Conservation (phyloP, 1,284 basidiomycete species). For the Leccinum pachyderme region DNA sequence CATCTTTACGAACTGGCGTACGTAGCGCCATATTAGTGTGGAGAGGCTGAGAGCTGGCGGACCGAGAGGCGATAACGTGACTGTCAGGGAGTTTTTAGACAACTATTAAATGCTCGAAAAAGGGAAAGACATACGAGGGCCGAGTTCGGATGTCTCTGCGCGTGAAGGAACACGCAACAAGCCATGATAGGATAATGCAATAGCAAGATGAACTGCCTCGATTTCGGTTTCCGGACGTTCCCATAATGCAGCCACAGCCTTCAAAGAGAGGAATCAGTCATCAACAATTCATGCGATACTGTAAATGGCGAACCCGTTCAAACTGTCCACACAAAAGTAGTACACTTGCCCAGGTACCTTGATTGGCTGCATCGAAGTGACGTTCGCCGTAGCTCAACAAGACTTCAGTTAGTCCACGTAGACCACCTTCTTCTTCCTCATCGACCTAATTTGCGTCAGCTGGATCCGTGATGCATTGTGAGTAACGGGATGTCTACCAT, state of each 20-base stretch:
- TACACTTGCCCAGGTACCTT: slow-evolving; percentile 86
- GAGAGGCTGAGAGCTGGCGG: slow-evolving; percentile 79
- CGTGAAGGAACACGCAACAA: slow-evolving; percentile 80
- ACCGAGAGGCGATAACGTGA: slow-evolving; percentile 61
- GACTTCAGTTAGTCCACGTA: slow-evolving; percentile 78
- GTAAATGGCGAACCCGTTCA: slow-evolving; percentile 64
- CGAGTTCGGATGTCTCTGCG: slow-evolving; percentile 80
- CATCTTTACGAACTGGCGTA: slow-evolving; percentile 87
- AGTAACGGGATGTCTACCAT: slow-evolving; percentile 49
- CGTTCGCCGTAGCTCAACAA: slow-evolving; percentile 86
- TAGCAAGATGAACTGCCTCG: slow-evolving; percentile 93
- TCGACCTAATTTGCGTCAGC: slow-evolving; percentile 48
- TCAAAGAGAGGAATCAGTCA: background rate
- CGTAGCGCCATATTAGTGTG: slow-evolving; percentile 89
- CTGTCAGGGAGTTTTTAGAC: slow-evolving; percentile 33
- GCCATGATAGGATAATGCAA: slow-evolving; percentile 93
- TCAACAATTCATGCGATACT: background rate
- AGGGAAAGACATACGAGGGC: slow-evolving; percentile 57
- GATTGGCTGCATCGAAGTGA: slow-evolving; percentile 78
- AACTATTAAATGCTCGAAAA: background rate
- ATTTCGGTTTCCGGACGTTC: slow-evolving; percentile 86
- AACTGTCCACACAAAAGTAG: slow-evolving; percentile 93
- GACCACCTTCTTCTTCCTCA: slow-evolving; percentile 76
- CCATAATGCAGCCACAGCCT: slow-evolving; percentile 82
- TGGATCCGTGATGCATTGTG: background rate